Evolutionary conservation across 352 stramenopile genomes (phyloP).

Genomic region (Globisporangium alternatum): DNA sequence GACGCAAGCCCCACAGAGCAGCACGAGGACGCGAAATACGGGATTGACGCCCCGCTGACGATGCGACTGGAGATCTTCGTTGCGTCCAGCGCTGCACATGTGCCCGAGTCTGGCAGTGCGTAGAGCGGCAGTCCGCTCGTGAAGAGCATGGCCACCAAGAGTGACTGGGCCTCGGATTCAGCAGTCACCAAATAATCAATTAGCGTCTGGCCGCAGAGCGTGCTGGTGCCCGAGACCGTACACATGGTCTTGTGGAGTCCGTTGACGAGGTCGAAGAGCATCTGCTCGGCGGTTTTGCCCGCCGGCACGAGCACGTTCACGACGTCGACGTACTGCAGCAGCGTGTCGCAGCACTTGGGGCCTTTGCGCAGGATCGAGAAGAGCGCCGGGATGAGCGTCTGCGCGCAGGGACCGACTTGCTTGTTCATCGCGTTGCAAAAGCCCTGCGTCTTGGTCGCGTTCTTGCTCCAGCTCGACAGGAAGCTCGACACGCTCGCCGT

Average conservation of each 20-base stretch:
- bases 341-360: constrained; percentile 41
- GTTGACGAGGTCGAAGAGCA: constrained; percentile 43
- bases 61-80: constrained; percentile 39
- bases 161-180: constrained; percentile 31
- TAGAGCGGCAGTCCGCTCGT: constrained; percentile 47
- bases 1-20: constrained; percentile 36
- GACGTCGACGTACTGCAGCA: constrained; percentile 47
- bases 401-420: constrained; percentile 39
- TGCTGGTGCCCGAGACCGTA: constrained; percentile 22
- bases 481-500: constrained; percentile 19
- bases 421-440: constrained; percentile 65
- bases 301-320: constrained; percentile 42
- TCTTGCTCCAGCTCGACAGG: constrained; percentile 37
- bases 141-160: constrained; percentile 43
- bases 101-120: constrained; percentile 32
- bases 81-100: constrained; percentile 41
- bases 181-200: constrained; percentile 35
- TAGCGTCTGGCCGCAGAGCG: constrained; percentile 41
- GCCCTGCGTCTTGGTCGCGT: constrained; percentile 35
- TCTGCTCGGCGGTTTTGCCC: constrained; percentile 43
- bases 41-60: constrained; percentile 22
- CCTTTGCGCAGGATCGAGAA: constrained; percentile 41
- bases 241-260: constrained; percentile 58
- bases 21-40: constrained; percentile 50
- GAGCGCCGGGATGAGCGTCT: constrained; percentile 40